phyloP scores from a whole-genome alignment of 2,329 filamentous ascomycete species.

The Ilyonectria mors-panacis region DNA sequence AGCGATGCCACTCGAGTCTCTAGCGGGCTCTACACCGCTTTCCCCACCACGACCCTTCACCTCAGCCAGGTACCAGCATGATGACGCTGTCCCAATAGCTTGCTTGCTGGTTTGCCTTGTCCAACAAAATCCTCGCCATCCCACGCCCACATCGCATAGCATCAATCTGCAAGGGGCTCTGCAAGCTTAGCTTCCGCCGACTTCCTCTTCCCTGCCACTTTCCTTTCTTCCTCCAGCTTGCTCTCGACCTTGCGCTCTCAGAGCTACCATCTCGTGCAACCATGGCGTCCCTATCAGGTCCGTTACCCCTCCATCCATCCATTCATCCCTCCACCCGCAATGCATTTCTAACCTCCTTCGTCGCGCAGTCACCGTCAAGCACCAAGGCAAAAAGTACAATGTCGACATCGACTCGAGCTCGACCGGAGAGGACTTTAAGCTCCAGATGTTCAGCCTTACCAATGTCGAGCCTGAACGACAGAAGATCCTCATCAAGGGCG shows the following conservation, averaged over 20 bases:
- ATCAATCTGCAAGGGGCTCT: slow-evolving; percentile 20
- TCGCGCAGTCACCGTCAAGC: slow-evolving; percentile 86
- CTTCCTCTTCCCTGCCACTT: slow-evolving; percentile 5
- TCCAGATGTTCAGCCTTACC: slow-evolving; percentile 94
- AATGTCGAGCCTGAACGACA: slow-evolving; percentile 96
- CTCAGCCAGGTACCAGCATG: slow-evolving; percentile 51
- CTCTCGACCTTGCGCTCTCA: slow-evolving; percentile 5
- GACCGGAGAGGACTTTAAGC: slow-evolving; percentile 94
- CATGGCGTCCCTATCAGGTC: slow-evolving; percentile 72
- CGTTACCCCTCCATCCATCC: slow-evolving; percentile 46
- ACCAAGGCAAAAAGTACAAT: slow-evolving; percentile 95
- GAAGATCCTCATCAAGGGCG: slow-evolving; percentile 94
- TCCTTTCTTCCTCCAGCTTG: neutral
- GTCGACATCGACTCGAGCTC: slow-evolving; percentile 89
- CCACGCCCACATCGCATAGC: slow-evolving; percentile 21
- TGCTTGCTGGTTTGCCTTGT: slow-evolving; percentile 8
- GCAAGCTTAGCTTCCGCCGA: slow-evolving; percentile 13
- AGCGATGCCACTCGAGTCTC: slow-evolving; percentile 26
- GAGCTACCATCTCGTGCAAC: slow-evolving; percentile 44
- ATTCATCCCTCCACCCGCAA: neutral
- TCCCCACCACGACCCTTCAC: slow-evolving; percentile 42
- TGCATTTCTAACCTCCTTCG: slow-evolving; percentile 35
- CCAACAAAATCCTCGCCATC: slow-evolving; percentile 20
- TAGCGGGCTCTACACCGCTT: slow-evolving; percentile 45
- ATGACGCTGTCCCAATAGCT: slow-evolving; percentile 47